These are phyloP conservation scores for Xylariaceae sp. DNA, from an alignment of 2,329 filamentous ascomycete species.

Conservation along the genomic window DNA sequence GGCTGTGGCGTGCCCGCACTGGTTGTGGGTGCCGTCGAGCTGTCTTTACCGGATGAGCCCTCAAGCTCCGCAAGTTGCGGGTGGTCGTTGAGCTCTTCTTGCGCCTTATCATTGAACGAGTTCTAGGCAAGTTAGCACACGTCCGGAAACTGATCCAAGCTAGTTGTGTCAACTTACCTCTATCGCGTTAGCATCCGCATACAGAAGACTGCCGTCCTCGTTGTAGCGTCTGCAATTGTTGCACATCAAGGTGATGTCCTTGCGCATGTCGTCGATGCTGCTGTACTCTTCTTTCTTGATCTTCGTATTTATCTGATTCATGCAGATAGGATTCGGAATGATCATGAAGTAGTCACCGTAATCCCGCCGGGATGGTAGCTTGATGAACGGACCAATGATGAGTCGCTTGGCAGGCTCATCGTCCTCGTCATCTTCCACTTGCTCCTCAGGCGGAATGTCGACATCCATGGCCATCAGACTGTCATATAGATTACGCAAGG, in stretches of 20 bases:
- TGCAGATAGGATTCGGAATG: constrained; percentile 87
- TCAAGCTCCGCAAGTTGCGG: constrained; percentile 51
- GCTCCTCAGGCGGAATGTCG: constrained; percentile 52
- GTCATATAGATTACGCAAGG: constrained; percentile 71
- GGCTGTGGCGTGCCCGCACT: constrained; percentile 59
- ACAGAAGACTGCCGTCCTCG: constrained; percentile 87
- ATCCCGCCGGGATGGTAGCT: constrained; percentile 77
- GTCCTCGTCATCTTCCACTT: constrained; percentile 45
- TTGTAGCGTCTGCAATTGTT: constrained; percentile 94
- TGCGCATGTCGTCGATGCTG: constrained; percentile 69
- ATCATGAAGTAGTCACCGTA: constrained; percentile 95
- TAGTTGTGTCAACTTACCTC: constrained; percentile 54
- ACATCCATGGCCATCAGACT: constrained; percentile 78
- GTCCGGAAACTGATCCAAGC: not conserved
- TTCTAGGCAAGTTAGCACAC: constrained; percentile 38
- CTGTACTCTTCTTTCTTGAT: constrained; percentile 95
- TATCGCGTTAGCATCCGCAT: constrained; percentile 85
- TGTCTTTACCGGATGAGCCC: constrained; percentile 33
- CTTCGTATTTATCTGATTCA: constrained; percentile 89
- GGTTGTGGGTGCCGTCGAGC: constrained; percentile 44
- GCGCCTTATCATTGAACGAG: constrained; percentile 47
- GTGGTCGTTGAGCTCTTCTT: constrained; percentile 46
- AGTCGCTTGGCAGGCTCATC: constrained; percentile 59
- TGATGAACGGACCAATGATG: constrained; percentile 91
- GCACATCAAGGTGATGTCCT: constrained; percentile 78